Evolutionary conservation across 2,329 filamentous ascomycete species (phyloP), one percentile per base, ranked within the genome.

Genomic region (Aspergillaceae sp.): DNA sequence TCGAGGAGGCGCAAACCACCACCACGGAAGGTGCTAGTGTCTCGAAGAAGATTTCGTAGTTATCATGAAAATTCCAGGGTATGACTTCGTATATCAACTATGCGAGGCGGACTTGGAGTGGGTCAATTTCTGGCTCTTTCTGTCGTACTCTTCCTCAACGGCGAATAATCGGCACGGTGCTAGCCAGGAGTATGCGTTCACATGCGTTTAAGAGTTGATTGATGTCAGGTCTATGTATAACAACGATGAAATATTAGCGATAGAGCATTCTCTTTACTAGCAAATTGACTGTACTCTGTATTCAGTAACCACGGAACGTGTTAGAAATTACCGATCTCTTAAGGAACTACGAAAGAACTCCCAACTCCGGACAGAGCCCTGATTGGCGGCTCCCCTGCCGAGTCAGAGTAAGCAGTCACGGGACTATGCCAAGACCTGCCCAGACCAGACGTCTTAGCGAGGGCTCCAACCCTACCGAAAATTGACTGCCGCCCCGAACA

Each of bases 381-480:
- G 42, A 50, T 50, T 50, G 48, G 48, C 5, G 11, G 32, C 8
- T 3, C 6, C 30, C 19, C 5, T 32, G 29, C 32, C 37, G 32
- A 11, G 19, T 19, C 19, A 19, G 19, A 19, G 19, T 19, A 19
- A n/a, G n/a, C 19, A 19, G 42, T 7, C 28, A 6, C 38, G n/a
- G 11, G 35, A 33, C 35, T 19, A 38, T 42, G 45, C 38, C 40
- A 33, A 35, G 48, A 43, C 48, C 47, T 53, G 34, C 52, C 56
- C 47, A 47, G 57, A 61, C 52, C 34, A 52, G 58, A 42, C 47
- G 56, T 48, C 43, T 64, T 63, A 68, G 65, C 65, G 65, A 68
- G 64, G 61, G 64, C 57, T 65, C 54, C 54, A 65, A 57, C 60
- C 60, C 60, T 66, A 65, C 54, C 49, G 36, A 44, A 48, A 54